Conservation (phyloP, 1,139 yeast species). For the Yamadazyma pseudoaaseri region DNA sequence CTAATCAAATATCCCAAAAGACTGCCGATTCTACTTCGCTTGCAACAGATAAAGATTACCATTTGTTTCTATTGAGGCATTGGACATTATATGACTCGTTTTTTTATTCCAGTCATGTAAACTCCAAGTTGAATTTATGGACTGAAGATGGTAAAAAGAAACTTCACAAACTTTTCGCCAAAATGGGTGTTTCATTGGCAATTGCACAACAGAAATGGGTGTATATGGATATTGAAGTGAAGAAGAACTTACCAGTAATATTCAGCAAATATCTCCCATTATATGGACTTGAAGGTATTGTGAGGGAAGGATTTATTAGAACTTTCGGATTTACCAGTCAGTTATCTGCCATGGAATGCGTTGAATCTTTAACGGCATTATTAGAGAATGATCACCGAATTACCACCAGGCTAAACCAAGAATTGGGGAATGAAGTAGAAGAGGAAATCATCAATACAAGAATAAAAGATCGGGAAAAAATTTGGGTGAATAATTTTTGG, state of each 20-base stretch:
- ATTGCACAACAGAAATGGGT: constrained; percentile 92
- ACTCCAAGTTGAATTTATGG: constrained; percentile 85
- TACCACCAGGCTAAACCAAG: constrained; percentile 9
- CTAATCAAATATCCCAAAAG: constrained; percentile 27
- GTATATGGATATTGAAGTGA: constrained; percentile 80
- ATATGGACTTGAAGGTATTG: constrained; percentile 81
- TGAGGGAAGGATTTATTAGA: constrained; percentile 82
- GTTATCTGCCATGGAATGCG: constrained; percentile 90
- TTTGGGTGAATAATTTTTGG: constrained; percentile 93
- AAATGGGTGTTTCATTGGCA: constrained; percentile 90
- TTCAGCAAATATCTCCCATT: constrained; percentile 69
- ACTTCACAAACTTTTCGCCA: constrained; percentile 87
- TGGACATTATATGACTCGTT: constrained; percentile 93
- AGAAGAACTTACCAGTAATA: constrained; percentile 67
- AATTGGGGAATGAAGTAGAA: constrained; percentile 20
- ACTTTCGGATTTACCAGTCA: constrained; percentile 86
- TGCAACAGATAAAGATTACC: constrained; percentile 77
- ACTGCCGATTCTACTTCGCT: constrained; percentile 67
- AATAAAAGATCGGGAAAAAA: constrained; percentile 55
- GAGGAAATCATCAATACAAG: constrained; percentile 41
- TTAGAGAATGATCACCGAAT: constrained; percentile 62
- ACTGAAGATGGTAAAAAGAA: constrained; percentile 88
- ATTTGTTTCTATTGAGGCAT: constrained; percentile 82
- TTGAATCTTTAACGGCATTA: constrained; percentile 82
- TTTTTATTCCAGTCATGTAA: constrained; percentile 84